A percentile compares a stretch with the other conserved stretches of the same genome.
Conservation (phyloP, 2,329 filamentous ascomycete species). For the Colletotrichum limetticola region DNA sequence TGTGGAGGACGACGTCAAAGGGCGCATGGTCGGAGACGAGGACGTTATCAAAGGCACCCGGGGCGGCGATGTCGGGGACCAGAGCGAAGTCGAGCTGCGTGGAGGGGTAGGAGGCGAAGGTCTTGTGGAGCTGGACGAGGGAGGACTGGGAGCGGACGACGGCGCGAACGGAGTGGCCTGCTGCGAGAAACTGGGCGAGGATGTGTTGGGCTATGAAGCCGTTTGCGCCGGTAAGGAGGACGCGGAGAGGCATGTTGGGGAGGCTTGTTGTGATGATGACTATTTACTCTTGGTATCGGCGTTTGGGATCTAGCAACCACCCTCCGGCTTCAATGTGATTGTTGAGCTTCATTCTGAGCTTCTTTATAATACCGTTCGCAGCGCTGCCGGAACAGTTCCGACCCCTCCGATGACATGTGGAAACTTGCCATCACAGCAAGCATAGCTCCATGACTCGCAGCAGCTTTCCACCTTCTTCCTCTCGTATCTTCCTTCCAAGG, state of each 20-base stretch:
- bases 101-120: not conserved
- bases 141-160: conserved; percentile 44
- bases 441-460: not conserved
- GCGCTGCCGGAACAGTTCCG: too few species aligned
- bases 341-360: too few species aligned
- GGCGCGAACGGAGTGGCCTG: conserved; percentile 51
- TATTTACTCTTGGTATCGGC: too few species aligned
- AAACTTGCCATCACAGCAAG: not conserved
- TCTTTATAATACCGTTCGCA: too few species aligned
- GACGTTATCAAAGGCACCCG: conserved; percentile 47
- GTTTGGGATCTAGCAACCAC: too few species aligned
- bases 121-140: not conserved
- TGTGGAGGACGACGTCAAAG: conserved; percentile 80
- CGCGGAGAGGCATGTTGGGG: conserved; percentile 18
- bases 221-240: conserved; percentile 51
- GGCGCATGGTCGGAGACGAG: conserved; percentile 53
- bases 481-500: not conserved
- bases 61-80: conserved; percentile 47
- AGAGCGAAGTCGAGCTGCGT: conserved; percentile 39
- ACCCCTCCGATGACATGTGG: too few species aligned
- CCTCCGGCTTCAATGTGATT: too few species aligned
- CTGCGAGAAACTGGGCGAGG: conserved; percentile 46
- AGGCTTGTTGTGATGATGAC: too few species aligned
- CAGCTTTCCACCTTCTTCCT: not conserved
- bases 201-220: conserved; percentile 55